Evolutionary conservation across 345 rosid genomes (phyloP).

Genomic region (Bruguiera sexangula): DNA sequence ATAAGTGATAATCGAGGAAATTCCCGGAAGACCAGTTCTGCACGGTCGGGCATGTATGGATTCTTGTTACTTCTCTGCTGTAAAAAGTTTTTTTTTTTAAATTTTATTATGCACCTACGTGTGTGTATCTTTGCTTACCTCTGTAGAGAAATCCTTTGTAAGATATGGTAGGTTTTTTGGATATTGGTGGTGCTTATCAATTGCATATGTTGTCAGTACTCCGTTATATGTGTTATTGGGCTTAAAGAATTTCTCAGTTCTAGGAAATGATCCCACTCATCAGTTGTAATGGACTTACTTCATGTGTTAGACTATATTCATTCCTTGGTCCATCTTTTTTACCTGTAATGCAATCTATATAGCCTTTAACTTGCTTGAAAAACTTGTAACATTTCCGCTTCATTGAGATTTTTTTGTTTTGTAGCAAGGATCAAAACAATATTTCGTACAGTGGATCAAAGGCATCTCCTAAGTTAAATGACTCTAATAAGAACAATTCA

Average conservation of each 20-base stretch:
- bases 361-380: not conserved
- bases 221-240: not conserved
- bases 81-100: not conserved
- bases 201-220: not conserved
- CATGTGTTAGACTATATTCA: too few species aligned
- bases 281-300: too few species aligned
- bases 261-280: too few species aligned
- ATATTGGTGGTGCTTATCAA: not conserved
- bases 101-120: too few species aligned
- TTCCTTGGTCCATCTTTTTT: too few species aligned
- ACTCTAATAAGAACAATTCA: conserved; percentile 39
- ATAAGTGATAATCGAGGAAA: conserved; percentile 41
- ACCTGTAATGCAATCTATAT: too few species aligned
- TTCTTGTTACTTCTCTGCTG: conserved; percentile 10
- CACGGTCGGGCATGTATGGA: conserved; percentile 52
- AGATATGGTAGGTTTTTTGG: not conserved
- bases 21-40: conserved; percentile 39
- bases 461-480: conserved; percentile 36
- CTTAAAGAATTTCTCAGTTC: not conserved
- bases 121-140: not conserved
- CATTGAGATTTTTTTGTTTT: conserved; percentile 15
- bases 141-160: not conserved
- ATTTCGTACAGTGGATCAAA: conserved; percentile 40
- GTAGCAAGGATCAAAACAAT: conserved; percentile 63
- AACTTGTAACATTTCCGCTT: not conserved